phyloP scores from a whole-genome alignment of 2,329 filamentous ascomycete genomes.

The Mariannaea elegans region DNA sequence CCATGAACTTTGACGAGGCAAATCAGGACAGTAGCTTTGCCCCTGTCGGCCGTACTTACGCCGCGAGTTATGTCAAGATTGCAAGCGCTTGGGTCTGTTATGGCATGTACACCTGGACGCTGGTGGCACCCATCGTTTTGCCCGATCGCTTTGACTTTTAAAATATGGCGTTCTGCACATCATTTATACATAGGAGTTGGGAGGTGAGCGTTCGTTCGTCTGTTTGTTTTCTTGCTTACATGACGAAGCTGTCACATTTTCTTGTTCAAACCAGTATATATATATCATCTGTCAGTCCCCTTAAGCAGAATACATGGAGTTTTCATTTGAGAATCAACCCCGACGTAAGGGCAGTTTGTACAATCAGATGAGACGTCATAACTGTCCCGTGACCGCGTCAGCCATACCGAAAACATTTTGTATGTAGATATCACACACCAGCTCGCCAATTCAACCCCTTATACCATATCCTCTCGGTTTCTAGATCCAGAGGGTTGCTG shows the following conservation, averaged over 20 bases:
- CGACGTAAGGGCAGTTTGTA: background rate
- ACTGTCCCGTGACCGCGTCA: background rate
- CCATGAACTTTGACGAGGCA: slow-evolving; percentile 74
- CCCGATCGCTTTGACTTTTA: slow-evolving; percentile 83
- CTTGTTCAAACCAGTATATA: slow-evolving; percentile 9
- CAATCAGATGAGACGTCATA: background rate
- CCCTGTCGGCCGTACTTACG: slow-evolving; percentile 93
- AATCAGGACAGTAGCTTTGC: slow-evolving; percentile 79
- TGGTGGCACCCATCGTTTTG: slow-evolving; percentile 85
- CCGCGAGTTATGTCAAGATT: slow-evolving; percentile 99
- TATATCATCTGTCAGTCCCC: background rate
- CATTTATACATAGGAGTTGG: slow-evolving; percentile 28
- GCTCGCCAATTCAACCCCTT: background rate
- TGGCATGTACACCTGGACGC: slow-evolving; percentile 89
- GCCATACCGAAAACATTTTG: background rate
- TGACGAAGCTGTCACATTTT: slow-evolving; percentile 12
- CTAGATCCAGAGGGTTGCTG: background rate
- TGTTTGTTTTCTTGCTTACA: slow-evolving; percentile 21
- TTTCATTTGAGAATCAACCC: background rate
- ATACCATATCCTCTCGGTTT: background rate
- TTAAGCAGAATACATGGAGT: background rate
- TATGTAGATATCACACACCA: background rate
- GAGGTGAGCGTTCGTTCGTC: slow-evolving; percentile 23
- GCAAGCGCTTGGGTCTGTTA: slow-evolving; percentile 98
- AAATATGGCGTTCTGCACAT: slow-evolving; percentile 6